phyloP scores from a whole-genome alignment of 768 basidiomycete species.

The Kwoniella bestiolae region DNA sequence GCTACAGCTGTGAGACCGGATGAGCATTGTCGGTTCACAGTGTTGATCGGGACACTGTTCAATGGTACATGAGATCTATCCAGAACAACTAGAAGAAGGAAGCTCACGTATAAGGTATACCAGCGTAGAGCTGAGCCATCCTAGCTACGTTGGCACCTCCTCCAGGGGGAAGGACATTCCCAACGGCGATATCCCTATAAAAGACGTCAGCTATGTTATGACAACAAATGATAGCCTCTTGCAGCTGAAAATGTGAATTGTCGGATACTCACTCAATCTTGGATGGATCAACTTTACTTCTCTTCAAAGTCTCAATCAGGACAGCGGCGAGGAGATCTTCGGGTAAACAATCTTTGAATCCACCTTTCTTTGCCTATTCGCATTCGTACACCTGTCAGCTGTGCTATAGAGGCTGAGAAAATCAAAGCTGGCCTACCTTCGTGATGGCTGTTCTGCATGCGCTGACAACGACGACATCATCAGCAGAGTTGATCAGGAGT shows the following conservation, averaged over 20 bases:
- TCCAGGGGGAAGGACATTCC: slow-evolving; percentile 59
- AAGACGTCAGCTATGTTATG: slow-evolving; percentile 13
- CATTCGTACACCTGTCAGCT: neutral
- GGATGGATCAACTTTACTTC: slow-evolving; percentile 50
- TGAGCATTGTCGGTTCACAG: slow-evolving; percentile 90
- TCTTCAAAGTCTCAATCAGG: slow-evolving; percentile 67
- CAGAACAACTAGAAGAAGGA: too few species aligned
- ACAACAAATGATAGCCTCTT: neutral
- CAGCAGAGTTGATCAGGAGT: slow-evolving; percentile 72
- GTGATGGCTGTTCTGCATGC: slow-evolving; percentile 91
- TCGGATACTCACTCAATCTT: slow-evolving; percentile 51
- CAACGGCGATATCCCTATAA: slow-evolving; percentile 75
- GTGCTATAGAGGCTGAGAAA: neutral
- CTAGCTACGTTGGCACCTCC: slow-evolving; percentile 67
- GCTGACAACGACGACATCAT: slow-evolving; percentile 87
- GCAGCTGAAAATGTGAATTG: slow-evolving; percentile 13
- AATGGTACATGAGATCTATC: neutral
- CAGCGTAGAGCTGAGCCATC: slow-evolving; percentile 84
- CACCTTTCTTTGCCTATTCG: slow-evolving; percentile 73
- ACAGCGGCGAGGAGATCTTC: slow-evolving; percentile 84
- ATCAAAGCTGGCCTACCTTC: slow-evolving; percentile 64
- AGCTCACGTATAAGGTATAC: slow-evolving; percentile 74
- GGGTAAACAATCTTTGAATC: slow-evolving; percentile 82
- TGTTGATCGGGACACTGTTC: slow-evolving; percentile 75
- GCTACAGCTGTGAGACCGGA: slow-evolving; percentile 94